phyloP scores from a whole-genome alignment of 495 filamentous ascomycete species.

The Viridothelium virens region DNA sequence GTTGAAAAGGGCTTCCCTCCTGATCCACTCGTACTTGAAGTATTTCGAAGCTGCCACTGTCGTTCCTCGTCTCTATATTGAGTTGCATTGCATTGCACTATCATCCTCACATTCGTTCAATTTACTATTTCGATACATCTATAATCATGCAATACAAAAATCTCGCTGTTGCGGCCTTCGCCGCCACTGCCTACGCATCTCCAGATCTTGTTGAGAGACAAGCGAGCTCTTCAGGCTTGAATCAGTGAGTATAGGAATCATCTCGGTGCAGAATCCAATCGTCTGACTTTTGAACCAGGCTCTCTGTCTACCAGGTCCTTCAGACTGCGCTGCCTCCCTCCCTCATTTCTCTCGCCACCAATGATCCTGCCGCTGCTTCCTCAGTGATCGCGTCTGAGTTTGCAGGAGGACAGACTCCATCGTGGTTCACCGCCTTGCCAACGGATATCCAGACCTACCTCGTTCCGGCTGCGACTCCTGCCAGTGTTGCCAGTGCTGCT shows the following conservation, averaged over 20 bases:
- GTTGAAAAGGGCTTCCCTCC: constrained; percentile 2
- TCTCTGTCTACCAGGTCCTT: constrained; percentile 16
- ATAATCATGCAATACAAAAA: constrained; percentile 27
- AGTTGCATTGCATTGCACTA: not conserved
- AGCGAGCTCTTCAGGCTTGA: not conserved
- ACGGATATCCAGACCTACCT: constrained; percentile 25
- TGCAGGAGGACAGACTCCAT: constrained; percentile 20
- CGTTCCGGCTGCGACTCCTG: constrained; percentile 16
- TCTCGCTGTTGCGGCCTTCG: constrained; percentile 23
- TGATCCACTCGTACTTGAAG: not conserved
- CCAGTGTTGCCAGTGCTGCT: constrained; percentile 11
- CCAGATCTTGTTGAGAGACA: constrained; percentile 10
- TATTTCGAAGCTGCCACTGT: not conserved
- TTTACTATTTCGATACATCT: not conserved
- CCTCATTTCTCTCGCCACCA: constrained; percentile 18
- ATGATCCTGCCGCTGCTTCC: constrained; percentile 21
- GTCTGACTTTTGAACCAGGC: constrained; percentile 7
- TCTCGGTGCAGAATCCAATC: not conserved
- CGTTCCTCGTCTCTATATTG: not conserved
- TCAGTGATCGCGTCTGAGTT: constrained; percentile 23
- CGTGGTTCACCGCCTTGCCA: constrained; percentile 26
- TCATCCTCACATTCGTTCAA: constrained; percentile 1
- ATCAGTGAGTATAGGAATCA: constrained; percentile 15
- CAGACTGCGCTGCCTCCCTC: constrained; percentile 22
- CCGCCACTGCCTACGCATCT: constrained; percentile 20